phyloP scores from a whole-genome alignment of 257 asterid species.

The Scutellaria barbata region DNA sequence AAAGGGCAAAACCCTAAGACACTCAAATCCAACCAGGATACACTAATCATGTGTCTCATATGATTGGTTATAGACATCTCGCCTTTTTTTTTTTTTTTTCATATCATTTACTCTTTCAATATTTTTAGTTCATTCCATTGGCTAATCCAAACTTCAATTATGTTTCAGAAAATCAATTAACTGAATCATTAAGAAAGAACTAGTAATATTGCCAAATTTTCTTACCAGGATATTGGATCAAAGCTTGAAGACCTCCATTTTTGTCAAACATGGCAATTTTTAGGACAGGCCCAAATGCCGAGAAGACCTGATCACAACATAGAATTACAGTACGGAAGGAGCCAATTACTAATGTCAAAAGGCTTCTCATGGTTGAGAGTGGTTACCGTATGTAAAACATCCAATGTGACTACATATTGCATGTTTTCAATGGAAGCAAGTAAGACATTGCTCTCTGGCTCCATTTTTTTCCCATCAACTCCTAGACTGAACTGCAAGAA shows the following conservation, averaged over 20 bases:
- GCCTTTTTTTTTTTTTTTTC: neutral
- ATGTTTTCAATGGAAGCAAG: constrained; percentile 98
- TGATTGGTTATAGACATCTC: neutral
- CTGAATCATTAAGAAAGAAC: constrained; percentile 11
- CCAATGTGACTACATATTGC: constrained; percentile 97
- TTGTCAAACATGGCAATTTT: constrained; percentile 95
- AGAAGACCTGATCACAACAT: constrained; percentile 60
- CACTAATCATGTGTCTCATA: neutral
- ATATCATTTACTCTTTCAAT: neutral
- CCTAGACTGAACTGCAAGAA: constrained; percentile 76
- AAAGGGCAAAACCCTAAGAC: constrained; percentile 1
- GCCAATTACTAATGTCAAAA: constrained; percentile 23
- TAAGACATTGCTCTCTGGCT: constrained; percentile 95
- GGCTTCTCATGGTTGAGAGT: constrained; percentile 34
- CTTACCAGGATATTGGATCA: constrained; percentile 88
- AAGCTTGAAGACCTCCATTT: constrained; percentile 88
- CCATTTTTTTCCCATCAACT: constrained; percentile 83
- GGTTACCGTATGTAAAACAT: constrained; percentile 77
- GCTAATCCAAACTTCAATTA: neutral
- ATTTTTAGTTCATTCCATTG: constrained; percentile 13
- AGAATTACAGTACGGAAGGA: constrained; percentile 15
- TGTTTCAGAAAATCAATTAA: neutral
- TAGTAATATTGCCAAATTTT: constrained; percentile 17
- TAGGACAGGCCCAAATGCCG: constrained; percentile 79
- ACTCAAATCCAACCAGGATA: neutral